Evolutionary conservation across 140 eudicot genomes (phyloP).

Genomic region (Eryngium alpinum): DNA sequence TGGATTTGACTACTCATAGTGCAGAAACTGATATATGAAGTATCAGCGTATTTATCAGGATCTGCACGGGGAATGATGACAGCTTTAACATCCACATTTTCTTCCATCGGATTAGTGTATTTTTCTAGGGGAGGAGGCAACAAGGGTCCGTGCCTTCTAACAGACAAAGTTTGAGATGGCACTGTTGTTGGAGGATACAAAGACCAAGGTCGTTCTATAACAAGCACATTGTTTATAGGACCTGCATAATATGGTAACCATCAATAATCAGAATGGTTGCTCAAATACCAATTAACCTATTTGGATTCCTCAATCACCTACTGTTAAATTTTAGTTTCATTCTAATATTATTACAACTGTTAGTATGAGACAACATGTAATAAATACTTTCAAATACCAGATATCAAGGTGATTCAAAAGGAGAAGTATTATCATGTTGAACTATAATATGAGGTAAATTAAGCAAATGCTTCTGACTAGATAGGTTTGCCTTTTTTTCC

Average conservation of each 20-base stretch:
- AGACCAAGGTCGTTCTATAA: conserved; percentile 40
- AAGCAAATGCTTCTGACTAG: conserved; percentile 1
- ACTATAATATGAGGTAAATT: neutral
- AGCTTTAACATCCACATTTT: conserved; percentile 41
- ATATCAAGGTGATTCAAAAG: neutral
- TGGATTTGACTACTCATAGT: conserved; percentile 65
- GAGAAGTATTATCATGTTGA: neutral
- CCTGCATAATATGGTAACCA: conserved; percentile 38
- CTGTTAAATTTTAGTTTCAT: too few relatives aligned
- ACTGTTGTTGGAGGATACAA: conserved; percentile 37
- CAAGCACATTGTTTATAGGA: conserved; percentile 68
- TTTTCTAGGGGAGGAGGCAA: conserved; percentile 80
- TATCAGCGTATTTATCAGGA: conserved; percentile 26
- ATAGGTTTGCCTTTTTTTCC: neutral
- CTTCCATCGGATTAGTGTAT: conserved; percentile 49
- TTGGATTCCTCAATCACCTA: too few relatives aligned
- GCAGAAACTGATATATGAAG: conserved; percentile 39
- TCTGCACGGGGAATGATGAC: conserved; percentile 29
- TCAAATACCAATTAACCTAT: neutral
- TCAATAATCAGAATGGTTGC: neutral
- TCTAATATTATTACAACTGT: too few relatives aligned
- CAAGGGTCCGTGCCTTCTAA: conserved; percentile 30
- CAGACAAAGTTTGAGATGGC: conserved; percentile 31
- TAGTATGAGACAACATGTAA: too few relatives aligned
- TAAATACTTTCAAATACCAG: too few relatives aligned